Evolutionary conservation across 2,329 filamentous ascomycete genomes (phyloP).

Genomic region (Apiospora malaysiana): DNA sequence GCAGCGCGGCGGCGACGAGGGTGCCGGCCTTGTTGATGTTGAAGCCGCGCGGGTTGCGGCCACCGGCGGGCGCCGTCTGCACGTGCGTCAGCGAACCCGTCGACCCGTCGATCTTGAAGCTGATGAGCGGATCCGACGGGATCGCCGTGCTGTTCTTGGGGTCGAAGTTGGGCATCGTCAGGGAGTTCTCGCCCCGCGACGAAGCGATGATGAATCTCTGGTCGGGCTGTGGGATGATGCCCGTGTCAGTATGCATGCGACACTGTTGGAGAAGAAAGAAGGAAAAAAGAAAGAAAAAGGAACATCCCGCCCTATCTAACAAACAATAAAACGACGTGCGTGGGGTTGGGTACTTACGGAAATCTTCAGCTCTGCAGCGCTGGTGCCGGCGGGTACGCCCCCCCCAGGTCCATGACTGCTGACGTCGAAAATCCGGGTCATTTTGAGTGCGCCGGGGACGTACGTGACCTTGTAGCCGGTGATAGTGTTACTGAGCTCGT

Average conservation of each 20-base stretch:
- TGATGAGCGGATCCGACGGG: conserved; percentile 68
- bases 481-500: conserved; percentile 65
- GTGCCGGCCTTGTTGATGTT: conserved; percentile 68
- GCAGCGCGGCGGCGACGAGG: conserved; percentile 69
- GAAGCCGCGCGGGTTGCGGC: conserved; percentile 70
- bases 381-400: conserved; percentile 47
- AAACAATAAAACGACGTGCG: too few species aligned
- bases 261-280: not conserved
- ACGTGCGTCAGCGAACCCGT: conserved; percentile 62
- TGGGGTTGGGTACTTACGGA: conserved; percentile 53
- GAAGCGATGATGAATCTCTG: conserved; percentile 69
- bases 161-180: conserved; percentile 55
- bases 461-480: conserved; percentile 64
- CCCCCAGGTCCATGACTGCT: conserved; percentile 53
- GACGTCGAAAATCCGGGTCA: conserved; percentile 54
- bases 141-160: conserved; percentile 49
- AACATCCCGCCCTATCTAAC: too few species aligned
- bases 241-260: conserved; percentile 20
- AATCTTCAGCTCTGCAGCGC: conserved; percentile 61
- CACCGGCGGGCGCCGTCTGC: conserved; percentile 68
- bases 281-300: not conserved
- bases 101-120: conserved; percentile 59
- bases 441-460: conserved; percentile 46
- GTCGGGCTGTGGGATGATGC: conserved; percentile 53
- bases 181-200: conserved; percentile 67